Conservation (phyloP, 768 basidiomycete genomes). For the Rhodotorula toruloides region DNA sequence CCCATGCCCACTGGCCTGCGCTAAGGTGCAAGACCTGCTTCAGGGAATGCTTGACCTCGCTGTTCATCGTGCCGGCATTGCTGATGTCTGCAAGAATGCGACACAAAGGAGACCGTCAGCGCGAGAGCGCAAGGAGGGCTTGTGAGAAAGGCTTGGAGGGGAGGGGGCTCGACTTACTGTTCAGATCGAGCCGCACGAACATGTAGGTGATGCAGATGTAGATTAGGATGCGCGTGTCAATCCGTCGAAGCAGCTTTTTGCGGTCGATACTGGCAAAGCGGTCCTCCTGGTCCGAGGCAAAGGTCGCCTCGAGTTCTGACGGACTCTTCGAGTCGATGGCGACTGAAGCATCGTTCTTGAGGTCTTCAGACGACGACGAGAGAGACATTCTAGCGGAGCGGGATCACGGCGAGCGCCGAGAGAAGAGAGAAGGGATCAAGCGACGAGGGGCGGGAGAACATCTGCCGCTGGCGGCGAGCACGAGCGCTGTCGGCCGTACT, state of each 20-base stretch:
- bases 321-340: not conserved
- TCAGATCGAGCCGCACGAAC: conserved; percentile 1
- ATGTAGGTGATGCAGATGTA: conserved; percentile 8
- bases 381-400: not conserved
- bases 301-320: not conserved
- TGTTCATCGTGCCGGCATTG: conserved; percentile 7
- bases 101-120: too few relatives aligned
- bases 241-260: not conserved
- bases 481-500: not conserved
- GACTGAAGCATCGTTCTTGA: not conserved
- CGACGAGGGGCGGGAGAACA: not conserved
- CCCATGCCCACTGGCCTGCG: conserved; percentile 11
- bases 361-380: not conserved
- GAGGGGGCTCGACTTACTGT: not conserved
- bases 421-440: not conserved
- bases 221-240: not conserved
- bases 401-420: not conserved
- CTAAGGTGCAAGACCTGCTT: conserved; percentile 2
- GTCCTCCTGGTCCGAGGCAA: not conserved
- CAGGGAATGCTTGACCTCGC: conserved; percentile 3
- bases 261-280: conserved; percentile 10
- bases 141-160: not conserved
- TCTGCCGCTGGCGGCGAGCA: not conserved
- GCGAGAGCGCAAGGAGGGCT: not conserved
- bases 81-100: too few relatives aligned